These are phyloP conservation scores for Geotrichum candidum DNA, from an alignment of 1,139 yeast genomes.

Conservation along the genomic window DNA sequence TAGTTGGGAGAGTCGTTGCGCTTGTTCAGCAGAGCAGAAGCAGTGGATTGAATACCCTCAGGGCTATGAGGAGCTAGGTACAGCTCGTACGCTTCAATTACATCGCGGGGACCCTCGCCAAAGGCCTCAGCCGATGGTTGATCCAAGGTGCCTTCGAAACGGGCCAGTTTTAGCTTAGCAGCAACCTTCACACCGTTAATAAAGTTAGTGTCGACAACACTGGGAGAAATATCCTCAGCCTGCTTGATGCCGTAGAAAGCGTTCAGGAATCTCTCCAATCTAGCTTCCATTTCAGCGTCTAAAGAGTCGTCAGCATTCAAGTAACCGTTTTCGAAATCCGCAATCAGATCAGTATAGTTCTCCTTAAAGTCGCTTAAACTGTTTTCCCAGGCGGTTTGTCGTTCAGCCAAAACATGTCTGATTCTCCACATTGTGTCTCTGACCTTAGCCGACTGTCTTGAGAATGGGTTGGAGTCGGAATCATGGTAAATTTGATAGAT, in stretches of 20 bases:
- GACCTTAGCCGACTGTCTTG: constrained; percentile 40
- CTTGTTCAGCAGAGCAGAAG: constrained; percentile 6
- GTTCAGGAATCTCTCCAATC: constrained; percentile 68
- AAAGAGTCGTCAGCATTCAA: constrained; percentile 53
- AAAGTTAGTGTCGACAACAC: constrained; percentile 54
- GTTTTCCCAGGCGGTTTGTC: constrained; percentile 66
- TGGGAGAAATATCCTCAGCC: constrained; percentile 31
- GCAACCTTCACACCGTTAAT: constrained; percentile 62
- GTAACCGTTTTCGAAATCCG: constrained; percentile 55
- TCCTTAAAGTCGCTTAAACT: constrained; percentile 47
- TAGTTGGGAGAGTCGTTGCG: not conserved
- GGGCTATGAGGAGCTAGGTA: constrained; percentile 45
- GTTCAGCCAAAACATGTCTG: constrained; percentile 80
- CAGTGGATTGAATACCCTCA: constrained; percentile 34
- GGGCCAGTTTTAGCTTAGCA: constrained; percentile 58
- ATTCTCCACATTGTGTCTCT: constrained; percentile 66
- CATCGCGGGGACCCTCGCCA: constrained; percentile 35
- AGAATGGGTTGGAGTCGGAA: constrained; percentile 40
- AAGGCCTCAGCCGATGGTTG: constrained; percentile 25
- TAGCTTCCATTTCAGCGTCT: constrained; percentile 56
- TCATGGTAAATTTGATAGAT: constrained; percentile 35
- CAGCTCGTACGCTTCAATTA: constrained; percentile 47
- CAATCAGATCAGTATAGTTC: constrained; percentile 45
- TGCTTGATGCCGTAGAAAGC: constrained; percentile 72
- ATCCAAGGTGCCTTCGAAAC: constrained; percentile 34